These are phyloP conservation scores for Pythium brassicae DNA, from an alignment of 352 stramenopile species.

Conservation along the genomic window DNA sequence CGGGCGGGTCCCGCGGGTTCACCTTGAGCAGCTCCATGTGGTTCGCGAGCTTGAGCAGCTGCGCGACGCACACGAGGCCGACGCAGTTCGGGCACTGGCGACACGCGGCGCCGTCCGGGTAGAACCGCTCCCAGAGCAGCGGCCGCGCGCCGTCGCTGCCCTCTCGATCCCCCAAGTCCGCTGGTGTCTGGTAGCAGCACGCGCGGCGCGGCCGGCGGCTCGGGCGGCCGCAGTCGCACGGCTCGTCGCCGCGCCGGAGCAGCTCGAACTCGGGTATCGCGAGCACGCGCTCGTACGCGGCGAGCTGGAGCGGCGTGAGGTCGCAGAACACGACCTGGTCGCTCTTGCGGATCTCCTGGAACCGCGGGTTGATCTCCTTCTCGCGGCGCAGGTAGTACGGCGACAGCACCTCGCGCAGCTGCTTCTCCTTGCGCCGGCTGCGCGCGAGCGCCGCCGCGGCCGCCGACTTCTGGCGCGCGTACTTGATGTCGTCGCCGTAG, in stretches of 20 bases:
- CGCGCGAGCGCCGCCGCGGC: conserved; percentile 49
- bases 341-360: conserved; percentile 67
- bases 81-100: conserved; percentile 69
- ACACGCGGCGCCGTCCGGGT: conserved; percentile 39
- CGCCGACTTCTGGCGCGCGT: conserved; percentile 75
- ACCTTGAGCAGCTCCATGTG: conserved; percentile 80
- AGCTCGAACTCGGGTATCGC: conserved; percentile 71
- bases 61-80: conserved; percentile 62
- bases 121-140: conserved; percentile 66
- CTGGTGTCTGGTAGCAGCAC: conserved; percentile 58
- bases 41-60: conserved; percentile 76
- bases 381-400: conserved; percentile 72
- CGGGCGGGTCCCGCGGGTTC: conserved; percentile 42
- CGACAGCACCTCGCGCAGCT: conserved; percentile 46
- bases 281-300: conserved; percentile 64
- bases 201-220: conserved; percentile 51
- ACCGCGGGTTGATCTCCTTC: conserved; percentile 66
- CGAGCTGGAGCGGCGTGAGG: conserved; percentile 63
- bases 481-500: conserved; percentile 82
- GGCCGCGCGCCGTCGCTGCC: conserved; percentile 8
- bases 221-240: conserved; percentile 59
- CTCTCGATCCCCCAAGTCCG: conserved; percentile 1
- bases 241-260: conserved; percentile 53
- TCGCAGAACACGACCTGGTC: conserved; percentile 83
- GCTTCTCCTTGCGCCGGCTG: conserved; percentile 65